Evolutionary conservation across 2,329 filamentous ascomycete species (phyloP).

Genomic region (Fusarium anthophilum): DNA sequence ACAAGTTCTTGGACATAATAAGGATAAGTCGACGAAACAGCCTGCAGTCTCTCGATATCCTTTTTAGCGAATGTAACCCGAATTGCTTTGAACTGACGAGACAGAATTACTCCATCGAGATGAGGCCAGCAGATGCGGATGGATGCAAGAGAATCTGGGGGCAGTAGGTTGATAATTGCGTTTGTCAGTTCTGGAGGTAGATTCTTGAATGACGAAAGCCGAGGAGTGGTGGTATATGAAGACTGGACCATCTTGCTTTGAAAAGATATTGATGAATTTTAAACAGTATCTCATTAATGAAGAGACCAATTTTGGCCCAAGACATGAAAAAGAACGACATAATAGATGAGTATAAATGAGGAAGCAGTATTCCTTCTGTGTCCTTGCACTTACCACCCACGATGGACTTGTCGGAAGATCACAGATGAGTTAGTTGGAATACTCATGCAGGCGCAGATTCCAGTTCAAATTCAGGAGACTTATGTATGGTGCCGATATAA

Average conservation of each 20-base stretch:
- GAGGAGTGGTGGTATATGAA: too few relatives aligned
- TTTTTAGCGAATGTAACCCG: not conserved
- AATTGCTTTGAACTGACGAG: not conserved
- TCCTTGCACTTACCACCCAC: not conserved
- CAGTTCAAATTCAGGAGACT: not conserved
- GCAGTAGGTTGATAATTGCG: not conserved
- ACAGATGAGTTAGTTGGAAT: not conserved
- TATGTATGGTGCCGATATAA: not conserved
- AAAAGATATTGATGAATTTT: not conserved
- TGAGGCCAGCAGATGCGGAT: not conserved
- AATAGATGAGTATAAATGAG: not conserved
- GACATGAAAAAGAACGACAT: not conserved
- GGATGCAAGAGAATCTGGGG: not conserved
- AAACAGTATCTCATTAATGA: too few relatives aligned
- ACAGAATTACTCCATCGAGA: not conserved
- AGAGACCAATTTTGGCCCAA: not conserved
- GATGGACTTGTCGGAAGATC: not conserved
- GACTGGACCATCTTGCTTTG: not conserved
- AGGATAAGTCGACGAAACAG: not conserved
- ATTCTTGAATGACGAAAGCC: not conserved
- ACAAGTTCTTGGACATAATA: slow-evolving; percentile 1
- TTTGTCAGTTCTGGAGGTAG: not conserved
- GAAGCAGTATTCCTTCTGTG: not conserved
- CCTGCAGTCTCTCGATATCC: not conserved
- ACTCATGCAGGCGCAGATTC: not conserved